phyloP scores from a whole-genome alignment of 2,329 filamentous ascomycete genomes.

The Beauveria varroae region DNA sequence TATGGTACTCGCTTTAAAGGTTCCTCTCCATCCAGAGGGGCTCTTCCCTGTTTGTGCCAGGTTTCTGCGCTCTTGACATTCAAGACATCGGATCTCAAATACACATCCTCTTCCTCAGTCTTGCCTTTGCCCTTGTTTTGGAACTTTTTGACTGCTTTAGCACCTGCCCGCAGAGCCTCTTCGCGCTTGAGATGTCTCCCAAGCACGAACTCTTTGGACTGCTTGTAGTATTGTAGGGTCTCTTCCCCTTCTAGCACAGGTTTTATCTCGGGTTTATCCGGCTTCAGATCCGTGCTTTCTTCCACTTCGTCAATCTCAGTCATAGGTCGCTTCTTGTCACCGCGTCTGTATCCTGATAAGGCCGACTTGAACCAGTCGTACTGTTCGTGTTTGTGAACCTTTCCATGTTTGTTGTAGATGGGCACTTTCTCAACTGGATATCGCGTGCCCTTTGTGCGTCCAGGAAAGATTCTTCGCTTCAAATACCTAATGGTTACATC shows the following conservation, averaged over 20 bases:
- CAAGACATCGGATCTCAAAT: slow-evolving; percentile 68
- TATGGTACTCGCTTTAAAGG: slow-evolving; percentile 85
- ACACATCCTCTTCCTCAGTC: slow-evolving; percentile 72
- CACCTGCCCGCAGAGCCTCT: slow-evolving; percentile 68
- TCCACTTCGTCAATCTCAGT: slow-evolving; percentile 74
- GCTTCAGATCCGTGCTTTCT: slow-evolving; percentile 67
- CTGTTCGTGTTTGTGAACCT: slow-evolving; percentile 66
- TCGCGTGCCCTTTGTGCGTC: slow-evolving; percentile 80
- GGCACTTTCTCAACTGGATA: slow-evolving; percentile 74
- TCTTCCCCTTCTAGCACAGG: slow-evolving; percentile 67
- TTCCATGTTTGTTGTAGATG: slow-evolving; percentile 68
- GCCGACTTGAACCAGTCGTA: slow-evolving; percentile 84
- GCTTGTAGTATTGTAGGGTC: slow-evolving; percentile 82
- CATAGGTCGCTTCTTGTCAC: slow-evolving; percentile 39
- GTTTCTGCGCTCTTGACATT: slow-evolving; percentile 87
- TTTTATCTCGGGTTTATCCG: slow-evolving; percentile 65
- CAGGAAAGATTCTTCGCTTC: slow-evolving; percentile 72
- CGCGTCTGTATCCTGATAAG: slow-evolving; percentile 62
- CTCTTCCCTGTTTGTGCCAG: slow-evolving; percentile 94
- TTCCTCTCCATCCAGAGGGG: slow-evolving; percentile 59
- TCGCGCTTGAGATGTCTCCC: slow-evolving; percentile 84
- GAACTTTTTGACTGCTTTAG: slow-evolving; percentile 68
- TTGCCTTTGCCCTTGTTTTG: slow-evolving; percentile 66
- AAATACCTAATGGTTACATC: slow-evolving; percentile 92
- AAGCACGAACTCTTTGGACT: slow-evolving; percentile 76